Conservation (phyloP, 257 asterid genomes). For the Nicotiana undulata region DNA sequence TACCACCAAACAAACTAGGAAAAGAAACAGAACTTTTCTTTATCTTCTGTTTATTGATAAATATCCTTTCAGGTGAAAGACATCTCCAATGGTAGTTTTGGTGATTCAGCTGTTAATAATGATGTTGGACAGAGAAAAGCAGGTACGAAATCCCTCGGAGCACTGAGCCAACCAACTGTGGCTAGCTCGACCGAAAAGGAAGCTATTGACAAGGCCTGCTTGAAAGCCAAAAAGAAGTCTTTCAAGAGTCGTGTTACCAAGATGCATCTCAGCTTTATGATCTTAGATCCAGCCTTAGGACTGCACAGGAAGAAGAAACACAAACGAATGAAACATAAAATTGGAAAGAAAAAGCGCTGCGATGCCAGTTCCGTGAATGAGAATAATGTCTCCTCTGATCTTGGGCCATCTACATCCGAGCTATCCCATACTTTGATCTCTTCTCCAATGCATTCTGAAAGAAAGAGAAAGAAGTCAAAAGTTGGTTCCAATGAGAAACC, state of each 20-base stretch:
- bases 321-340: constrained; percentile 22
- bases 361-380: constrained; percentile 13
- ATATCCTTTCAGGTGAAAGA: constrained; percentile 30
- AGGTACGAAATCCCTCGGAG: neutral
- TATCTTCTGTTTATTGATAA: neutral
- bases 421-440: constrained; percentile 11
- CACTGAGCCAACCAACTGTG: neutral
- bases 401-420: constrained; percentile 36
- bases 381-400: constrained; percentile 21
- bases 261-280: constrained; percentile 51
- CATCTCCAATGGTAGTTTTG: constrained; percentile 17
- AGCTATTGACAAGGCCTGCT: constrained; percentile 17
- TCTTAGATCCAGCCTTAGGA: constrained; percentile 45
- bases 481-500: constrained; percentile 20
- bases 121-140: constrained; percentile 15
- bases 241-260: constrained; percentile 28
- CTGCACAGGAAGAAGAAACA: constrained; percentile 38
- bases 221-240: constrained; percentile 34
- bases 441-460: constrained; percentile 7
- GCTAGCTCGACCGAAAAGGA: constrained; percentile 2
- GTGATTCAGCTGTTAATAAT: constrained; percentile 12
- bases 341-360: constrained; percentile 16
- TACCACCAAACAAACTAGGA: neutral
- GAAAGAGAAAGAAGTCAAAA: constrained; percentile 17
- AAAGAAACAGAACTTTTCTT: neutral